Base-by-base conservation (phyloP, 495 filamentous ascomycete species). In the Antarctomyces pellizariae region DNA sequence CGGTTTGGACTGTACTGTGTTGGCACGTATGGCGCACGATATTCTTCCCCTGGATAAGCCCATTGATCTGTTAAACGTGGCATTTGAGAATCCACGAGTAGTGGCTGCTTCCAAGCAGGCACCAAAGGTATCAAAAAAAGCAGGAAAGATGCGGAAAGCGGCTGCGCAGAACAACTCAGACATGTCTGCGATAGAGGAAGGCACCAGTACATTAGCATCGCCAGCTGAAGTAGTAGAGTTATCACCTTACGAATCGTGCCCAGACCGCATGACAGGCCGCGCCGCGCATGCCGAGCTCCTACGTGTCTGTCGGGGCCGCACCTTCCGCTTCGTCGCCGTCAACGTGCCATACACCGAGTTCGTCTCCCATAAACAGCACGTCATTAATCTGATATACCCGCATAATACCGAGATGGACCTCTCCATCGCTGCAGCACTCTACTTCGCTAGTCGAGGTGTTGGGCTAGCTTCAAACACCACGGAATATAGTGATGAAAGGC, bases 391-490 rank as follows among this genome's bases (percentile, higher is more conserved):
- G 8, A 86, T 95, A 39, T 61, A 72, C 38, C 86, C 86, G 0
- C 86, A 95, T 46, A 80, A 90, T 39, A 95, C 86, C 0, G 89
- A 93, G 46, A 99, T 99, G 86, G 86, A 99, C 41, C 59, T 93
- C 2, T 95, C 89, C n/a, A 95, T 99, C 37, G 75, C 74, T 2
- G 67, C 64, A 28, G 86, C 86, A 0, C 59, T 95, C 24, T 95
- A 92, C 50, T 97, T 97, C 44, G 79, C 86, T 3, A 68, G 84
- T 4, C 67, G 83, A 7, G 84, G 80, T 5, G 53, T 52, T 29
- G 86, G 84, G 0, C 22, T 45, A 3, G 46, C 59, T n/a, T 22
- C 36, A 5, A 28, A 22, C 10, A 24, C 7, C 12, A n/a, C 29
- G 5, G 16, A 26, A 17, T 6, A 26, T 1, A 28, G 28, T n/a